Base-by-base conservation (phyloP, 805 yeast genomes). In the Myxozyma neotropica region DNA sequence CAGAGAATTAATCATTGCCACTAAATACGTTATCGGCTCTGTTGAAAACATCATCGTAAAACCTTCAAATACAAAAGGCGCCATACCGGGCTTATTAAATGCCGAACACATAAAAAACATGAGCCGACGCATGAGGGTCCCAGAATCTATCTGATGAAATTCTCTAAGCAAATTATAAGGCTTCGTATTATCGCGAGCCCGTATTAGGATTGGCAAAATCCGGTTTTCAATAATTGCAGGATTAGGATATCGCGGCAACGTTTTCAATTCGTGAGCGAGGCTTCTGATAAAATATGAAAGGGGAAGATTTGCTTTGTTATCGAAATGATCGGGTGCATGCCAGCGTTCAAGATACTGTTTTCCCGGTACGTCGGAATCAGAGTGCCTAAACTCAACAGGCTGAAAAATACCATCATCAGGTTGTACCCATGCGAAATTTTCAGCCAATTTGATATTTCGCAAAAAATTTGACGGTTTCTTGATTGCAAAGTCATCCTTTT, bases 151-250 rank as follows among this genome's bases (percentile, higher is more conserved):
- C 15, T 19, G n/a, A 50, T 39, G 29, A 19, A 56, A 44, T 36
- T 53, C 58, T 13, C 31, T 35, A 12, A 60, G 33, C 15, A 60
- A 42, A 31, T 53, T 47, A 29, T 60, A 57, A 8, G 63, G 36
- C 4, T 53, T 5, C 10, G 23, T 35, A 42, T 60, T 60, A n/a
- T 53, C 40, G 19, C 48, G 39, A 12, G 64, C 64, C 24, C 59
- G 55, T 15, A n/a, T 23, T 17, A 58, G 23, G 17, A 60, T 59
- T 36, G 63, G 59, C 8, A 55, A 29, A 6, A 55, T 21, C 24
- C 63, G 52, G 13, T 24, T 21, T 24, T 21, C 39, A 31, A 39
- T 33, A 15, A 21, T 29, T 24, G 27, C 27, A 13, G 55, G 46
- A 6, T 24, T 13, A 15, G 42, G 38, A 39, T 26, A 27, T 23